phyloP scores from a whole-genome alignment of 2,329 filamentous ascomycete species.

The Phaeosphaeria sp. region DNA sequence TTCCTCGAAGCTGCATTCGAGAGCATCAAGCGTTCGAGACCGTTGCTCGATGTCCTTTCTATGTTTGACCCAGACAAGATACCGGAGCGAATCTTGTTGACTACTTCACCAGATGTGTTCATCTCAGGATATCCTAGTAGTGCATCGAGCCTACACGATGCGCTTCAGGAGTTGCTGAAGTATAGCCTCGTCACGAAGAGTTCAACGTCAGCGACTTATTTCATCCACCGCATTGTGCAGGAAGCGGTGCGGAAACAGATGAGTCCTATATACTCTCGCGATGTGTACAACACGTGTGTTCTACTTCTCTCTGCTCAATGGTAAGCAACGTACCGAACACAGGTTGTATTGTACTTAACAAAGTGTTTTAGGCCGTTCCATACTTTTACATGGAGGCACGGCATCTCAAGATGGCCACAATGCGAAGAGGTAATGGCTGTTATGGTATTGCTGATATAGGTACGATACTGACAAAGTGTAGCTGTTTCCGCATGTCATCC shows the following conservation, averaged over 20 bases:
- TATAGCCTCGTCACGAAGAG: neutral
- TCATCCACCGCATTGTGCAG: neutral
- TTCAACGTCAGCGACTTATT: neutral
- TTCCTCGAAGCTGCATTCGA: neutral
- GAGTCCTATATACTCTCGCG: neutral
- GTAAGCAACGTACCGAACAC: neutral
- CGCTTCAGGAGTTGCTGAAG: neutral
- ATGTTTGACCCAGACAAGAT: neutral
- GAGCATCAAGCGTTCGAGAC: neutral
- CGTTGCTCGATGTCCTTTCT: neutral
- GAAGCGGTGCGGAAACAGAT: neutral
- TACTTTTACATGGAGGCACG: neutral
- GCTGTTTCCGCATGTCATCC: neutral
- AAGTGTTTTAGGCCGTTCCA: neutral
- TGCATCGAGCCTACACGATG: neutral
- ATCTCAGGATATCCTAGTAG: neutral
- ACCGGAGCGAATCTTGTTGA: neutral
- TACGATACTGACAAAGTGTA: neutral
- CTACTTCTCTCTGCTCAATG: neutral
- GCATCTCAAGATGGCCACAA: neutral
- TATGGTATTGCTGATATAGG: neutral
- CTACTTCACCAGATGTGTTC: neutral
- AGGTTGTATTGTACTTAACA: neutral
- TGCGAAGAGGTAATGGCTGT: neutral
- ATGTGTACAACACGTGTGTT: neutral